Evolutionary conservation across 2,329 filamentous ascomycete genomes (phyloP).

Genomic region (Calonectria fujianensis): DNA sequence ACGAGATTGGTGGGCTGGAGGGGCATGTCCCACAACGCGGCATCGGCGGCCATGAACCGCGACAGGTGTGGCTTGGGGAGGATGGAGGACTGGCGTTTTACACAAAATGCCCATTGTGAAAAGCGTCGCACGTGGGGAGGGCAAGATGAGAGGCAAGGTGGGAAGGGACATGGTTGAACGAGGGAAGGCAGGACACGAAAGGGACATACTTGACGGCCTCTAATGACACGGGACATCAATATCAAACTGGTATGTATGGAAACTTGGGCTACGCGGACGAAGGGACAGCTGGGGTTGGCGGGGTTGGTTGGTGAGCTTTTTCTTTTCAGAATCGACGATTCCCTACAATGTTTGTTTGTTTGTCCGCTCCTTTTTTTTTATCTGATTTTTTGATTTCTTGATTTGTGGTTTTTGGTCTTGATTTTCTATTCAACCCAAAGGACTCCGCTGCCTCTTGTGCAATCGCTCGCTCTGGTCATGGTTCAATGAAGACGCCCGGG

Average conservation of each 20-base stretch:
- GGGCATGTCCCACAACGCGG: conserved; percentile 16
- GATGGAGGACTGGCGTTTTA: background rate
- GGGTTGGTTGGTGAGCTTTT: conserved; percentile 15
- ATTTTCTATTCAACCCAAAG: conserved; percentile 9
- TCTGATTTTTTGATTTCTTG: conserved; percentile 16
- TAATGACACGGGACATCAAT: conserved; percentile 13
- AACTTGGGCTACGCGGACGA: conserved; percentile 15
- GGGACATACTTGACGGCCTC: conserved; percentile 21
- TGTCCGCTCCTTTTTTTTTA: background rate
- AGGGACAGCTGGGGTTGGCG: conserved; percentile 22
- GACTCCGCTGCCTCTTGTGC: background rate
- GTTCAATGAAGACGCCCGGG: conserved; percentile 2
- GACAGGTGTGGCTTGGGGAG: background rate
- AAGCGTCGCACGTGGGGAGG: conserved; percentile 22
- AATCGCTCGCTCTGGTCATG: conserved; percentile 19
- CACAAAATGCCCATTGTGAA: background rate
- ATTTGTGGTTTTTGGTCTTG: conserved; percentile 8
- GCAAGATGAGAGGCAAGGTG: background rate
- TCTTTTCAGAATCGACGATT: conserved; percentile 12
- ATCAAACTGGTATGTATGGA: conserved; percentile 1
- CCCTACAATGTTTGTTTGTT: conserved; percentile 6
- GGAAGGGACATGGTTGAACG: background rate
- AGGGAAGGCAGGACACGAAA: background rate
- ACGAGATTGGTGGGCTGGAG: conserved; percentile 14
- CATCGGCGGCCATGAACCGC: conserved; percentile 18